Conservation (phyloP, 2,329 filamentous ascomycete genomes). For the Penicillium sp. region DNA sequence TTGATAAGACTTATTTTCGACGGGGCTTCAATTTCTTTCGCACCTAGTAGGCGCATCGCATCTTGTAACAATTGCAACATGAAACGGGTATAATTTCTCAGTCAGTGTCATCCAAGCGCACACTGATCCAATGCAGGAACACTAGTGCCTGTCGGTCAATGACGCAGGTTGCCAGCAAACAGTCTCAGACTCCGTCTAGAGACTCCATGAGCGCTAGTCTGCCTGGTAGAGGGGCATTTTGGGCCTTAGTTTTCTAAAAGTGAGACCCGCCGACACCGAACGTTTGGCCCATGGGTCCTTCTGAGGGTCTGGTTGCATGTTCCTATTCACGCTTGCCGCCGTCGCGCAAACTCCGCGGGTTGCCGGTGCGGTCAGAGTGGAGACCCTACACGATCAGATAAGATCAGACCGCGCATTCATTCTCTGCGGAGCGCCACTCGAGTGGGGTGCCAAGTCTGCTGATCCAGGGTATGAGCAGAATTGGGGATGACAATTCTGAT, state of each 20-base stretch:
- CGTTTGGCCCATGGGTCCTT: constrained; percentile 2
- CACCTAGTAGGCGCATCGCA: too few relatives aligned
- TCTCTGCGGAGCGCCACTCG: neutral
- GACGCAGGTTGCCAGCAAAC: neutral
- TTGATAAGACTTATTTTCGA: too few relatives aligned
- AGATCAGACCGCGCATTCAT: constrained; percentile 18
- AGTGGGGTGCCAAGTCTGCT: constrained; percentile 5
- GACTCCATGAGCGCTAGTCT: neutral
- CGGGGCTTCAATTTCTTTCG: too few relatives aligned
- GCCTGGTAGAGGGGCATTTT: constrained; percentile 5
- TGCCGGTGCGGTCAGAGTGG: constrained; percentile 12
- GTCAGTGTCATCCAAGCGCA: neutral
- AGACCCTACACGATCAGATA: constrained; percentile 24
- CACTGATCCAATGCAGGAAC: neutral
- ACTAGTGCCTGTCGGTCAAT: neutral
- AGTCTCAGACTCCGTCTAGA: neutral
- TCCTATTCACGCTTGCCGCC: constrained; percentile 12
- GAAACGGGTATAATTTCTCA: neutral
- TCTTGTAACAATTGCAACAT: too few relatives aligned
- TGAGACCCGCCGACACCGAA: constrained; percentile 9
- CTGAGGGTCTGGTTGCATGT: neutral
- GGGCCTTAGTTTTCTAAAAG: neutral
- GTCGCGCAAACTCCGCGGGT: constrained; percentile 5
- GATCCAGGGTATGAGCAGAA: neutral
- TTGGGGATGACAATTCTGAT: neutral